Conservation (phyloP, 257 asterid species). For the Jacaranda copaia region DNA sequence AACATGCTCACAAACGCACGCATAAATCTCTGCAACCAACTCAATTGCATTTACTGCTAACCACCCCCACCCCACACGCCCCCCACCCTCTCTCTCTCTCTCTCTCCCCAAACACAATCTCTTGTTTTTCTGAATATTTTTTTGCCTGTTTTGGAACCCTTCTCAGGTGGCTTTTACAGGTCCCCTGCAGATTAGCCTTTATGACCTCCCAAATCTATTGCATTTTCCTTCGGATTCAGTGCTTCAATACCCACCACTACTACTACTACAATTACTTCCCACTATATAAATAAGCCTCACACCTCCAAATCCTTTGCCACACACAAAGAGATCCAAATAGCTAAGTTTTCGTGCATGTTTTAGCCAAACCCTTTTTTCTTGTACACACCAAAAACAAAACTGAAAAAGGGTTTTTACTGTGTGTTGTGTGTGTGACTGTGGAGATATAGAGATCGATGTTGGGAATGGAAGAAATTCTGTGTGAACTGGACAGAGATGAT, state of each 20-base stretch:
- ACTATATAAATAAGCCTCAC: conserved; percentile 30
- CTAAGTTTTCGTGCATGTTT: conserved; percentile 1
- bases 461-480: conserved; percentile 69
- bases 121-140: conserved; percentile 43
- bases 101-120: neutral
- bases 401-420: too few relatives aligned
- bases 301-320: neutral
- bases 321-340: neutral
- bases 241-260: conserved; percentile 35
- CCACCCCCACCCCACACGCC: neutral
- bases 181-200: conserved; percentile 46
- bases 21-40: conserved; percentile 68
- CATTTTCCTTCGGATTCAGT: conserved; percentile 60
- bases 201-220: conserved; percentile 38
- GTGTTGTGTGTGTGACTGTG: neutral
- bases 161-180: conserved; percentile 68
- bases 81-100: neutral
- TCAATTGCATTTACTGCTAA: conserved; percentile 58
- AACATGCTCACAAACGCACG: conserved; percentile 73
- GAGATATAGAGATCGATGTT: conserved; percentile 32
- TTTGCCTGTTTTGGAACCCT: conserved; percentile 65
- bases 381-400: too few relatives aligned
- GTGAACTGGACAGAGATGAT: conserved; percentile 59
- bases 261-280: neutral
- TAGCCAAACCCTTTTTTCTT: neutral